Conservation (phyloP, 2,329 filamentous ascomycete species). For the Fusarium solani-melongenae region DNA sequence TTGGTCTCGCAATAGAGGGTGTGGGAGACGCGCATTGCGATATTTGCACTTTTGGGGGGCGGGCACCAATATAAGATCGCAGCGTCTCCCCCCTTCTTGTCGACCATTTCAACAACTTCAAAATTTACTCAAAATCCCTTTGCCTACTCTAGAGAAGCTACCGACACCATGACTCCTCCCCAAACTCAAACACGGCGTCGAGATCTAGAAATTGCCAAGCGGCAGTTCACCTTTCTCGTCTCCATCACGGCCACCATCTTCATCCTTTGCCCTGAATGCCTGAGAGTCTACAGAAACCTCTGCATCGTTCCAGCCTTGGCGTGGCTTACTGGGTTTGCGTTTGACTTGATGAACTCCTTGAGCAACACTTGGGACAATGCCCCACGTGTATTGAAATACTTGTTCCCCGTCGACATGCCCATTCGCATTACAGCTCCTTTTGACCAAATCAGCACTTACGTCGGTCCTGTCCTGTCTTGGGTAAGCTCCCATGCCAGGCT, state of each 20-base stretch:
- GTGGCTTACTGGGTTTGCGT: slow-evolving; percentile 8
- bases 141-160: neutral
- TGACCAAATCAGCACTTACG: neutral
- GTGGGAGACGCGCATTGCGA: neutral
- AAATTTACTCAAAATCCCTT: neutral
- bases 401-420: neutral
- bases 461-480: neutral
- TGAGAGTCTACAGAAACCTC: slow-evolving; percentile 22
- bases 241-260: slow-evolving; percentile 4
- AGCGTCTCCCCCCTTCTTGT: neutral
- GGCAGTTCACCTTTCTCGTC: slow-evolving; percentile 18
- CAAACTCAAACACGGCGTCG: neutral
- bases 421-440: slow-evolving; percentile 1
- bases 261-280: slow-evolving; percentile 14
- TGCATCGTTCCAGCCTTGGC: slow-evolving; percentile 13
- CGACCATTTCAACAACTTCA: fast-evolving
- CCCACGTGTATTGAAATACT: slow-evolving; percentile 21
- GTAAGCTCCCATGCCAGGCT: neutral
- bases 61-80: slow-evolving; percentile 5
- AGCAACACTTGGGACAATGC: slow-evolving; percentile 20
- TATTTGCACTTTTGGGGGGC: neutral
- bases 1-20: neutral
- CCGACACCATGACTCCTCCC: slow-evolving; percentile 1
- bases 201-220: slow-evolving; percentile 14
- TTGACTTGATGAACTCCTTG: slow-evolving; percentile 12